A percentile compares a stretch with the other conserved stretches of the same genome.
phyloP scores from a whole-genome alignment of 176 grass and related monocot genomes.

The Hsuehochloa calcarea region DNA sequence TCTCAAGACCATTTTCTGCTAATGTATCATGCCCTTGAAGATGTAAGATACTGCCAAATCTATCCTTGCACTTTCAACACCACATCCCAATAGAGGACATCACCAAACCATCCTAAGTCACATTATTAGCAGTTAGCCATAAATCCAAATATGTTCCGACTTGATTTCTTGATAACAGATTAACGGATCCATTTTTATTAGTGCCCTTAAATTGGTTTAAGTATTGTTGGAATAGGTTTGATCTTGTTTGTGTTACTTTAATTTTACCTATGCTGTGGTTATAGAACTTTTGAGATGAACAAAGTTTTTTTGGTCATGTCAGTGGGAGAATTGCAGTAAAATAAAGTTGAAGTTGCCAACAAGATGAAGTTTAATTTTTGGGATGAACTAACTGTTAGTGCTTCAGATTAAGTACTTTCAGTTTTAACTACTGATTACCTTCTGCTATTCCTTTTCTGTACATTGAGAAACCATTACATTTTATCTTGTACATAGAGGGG shows the following conservation, averaged over 20 bases:
- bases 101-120: neutral
- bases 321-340: neutral
- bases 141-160: neutral
- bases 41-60: neutral
- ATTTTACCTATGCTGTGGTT: neutral
- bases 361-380: neutral
- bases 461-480: neutral
- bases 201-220: neutral
- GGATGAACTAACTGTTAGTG: neutral
- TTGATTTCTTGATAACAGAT: neutral
- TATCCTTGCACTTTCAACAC: neutral
- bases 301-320: neutral
- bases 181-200: neutral
- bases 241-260: neutral
- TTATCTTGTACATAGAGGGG: neutral
- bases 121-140: neutral
- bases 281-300: neutral
- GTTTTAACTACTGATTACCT: neutral
- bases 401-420: neutral
- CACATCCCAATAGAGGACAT: conserved; percentile 3
- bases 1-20: neutral
- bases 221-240: neutral
- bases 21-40: neutral
- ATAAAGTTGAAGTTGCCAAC: neutral
- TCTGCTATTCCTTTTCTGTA: neutral